Conservation (phyloP, 2,329 filamentous ascomycete genomes). For the Endoconidiophora laricicola region DNA sequence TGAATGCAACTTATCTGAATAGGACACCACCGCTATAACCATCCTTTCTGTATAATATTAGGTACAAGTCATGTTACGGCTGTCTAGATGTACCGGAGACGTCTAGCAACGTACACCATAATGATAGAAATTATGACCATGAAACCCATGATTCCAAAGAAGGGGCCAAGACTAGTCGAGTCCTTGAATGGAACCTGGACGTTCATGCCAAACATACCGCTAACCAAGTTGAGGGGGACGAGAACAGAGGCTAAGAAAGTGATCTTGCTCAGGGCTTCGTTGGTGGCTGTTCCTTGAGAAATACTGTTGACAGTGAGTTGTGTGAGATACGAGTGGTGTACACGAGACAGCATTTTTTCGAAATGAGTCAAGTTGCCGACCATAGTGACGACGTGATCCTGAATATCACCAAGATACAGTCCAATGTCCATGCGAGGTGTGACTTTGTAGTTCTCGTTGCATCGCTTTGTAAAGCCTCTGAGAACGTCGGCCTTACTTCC, state of each 20-base stretch:
- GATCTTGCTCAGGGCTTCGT: conserved; percentile 83
- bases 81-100: conserved; percentile 28
- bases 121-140: conserved; percentile 37
- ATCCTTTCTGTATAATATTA: too few species aligned
- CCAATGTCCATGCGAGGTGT: conserved; percentile 94
- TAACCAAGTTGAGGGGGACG: conserved; percentile 89
- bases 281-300: conserved; percentile 71
- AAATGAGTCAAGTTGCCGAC: conserved; percentile 92
- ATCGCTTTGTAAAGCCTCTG: conserved; percentile 92
- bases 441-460: conserved; percentile 92
- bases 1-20: too few species aligned
- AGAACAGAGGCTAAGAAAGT: conserved; percentile 86
- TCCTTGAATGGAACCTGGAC: conserved; percentile 51
- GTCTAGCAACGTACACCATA: conserved; percentile 30
- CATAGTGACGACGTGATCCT: conserved; percentile 99
- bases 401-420: conserved; percentile 90
- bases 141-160: conserved; percentile 33
- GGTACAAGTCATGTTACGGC: too few species aligned
- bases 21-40: too few species aligned
- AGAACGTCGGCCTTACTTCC: conserved; percentile 98
- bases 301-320: conserved; percentile 88
- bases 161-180: conserved; percentile 35
- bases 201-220: conserved; percentile 79
- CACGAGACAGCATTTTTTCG: conserved; percentile 89
- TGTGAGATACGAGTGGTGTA: conserved; percentile 90